A percentile compares a stretch with the other conserved stretches of the same genome.
These are phyloP conservation scores for Leptographium wingfieldii DNA, from an alignment of 2,329 filamentous ascomycete genomes.

Conservation along the genomic window DNA sequence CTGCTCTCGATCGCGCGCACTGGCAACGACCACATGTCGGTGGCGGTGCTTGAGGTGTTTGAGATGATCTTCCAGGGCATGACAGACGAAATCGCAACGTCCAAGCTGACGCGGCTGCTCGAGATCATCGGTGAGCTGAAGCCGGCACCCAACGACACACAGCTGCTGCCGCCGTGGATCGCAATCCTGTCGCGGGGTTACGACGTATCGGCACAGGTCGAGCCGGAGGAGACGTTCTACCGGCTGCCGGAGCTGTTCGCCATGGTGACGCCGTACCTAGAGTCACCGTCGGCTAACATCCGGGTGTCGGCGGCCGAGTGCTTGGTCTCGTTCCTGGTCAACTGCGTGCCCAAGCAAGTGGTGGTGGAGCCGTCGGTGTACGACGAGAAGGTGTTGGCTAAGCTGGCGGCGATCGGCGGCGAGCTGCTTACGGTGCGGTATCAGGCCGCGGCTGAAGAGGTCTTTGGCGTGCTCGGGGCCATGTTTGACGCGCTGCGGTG, in stretches of 20 bases:
- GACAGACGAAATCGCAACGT: constrained; percentile 74
- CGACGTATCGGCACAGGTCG: constrained; percentile 80
- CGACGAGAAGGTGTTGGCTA: constrained; percentile 81
- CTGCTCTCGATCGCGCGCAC: constrained; percentile 79
- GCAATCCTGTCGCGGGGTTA: constrained; percentile 90
- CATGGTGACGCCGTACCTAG: constrained; percentile 68
- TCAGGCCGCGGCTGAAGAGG: constrained; percentile 87
- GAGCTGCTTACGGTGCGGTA: constrained; percentile 79
- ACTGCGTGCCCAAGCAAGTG: constrained; percentile 72
- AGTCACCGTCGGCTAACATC: constrained; percentile 84
- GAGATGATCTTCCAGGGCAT: constrained; percentile 93
- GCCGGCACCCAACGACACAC: constrained; percentile 84
- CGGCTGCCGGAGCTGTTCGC: constrained; percentile 78
- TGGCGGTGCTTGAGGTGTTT: constrained; percentile 94
- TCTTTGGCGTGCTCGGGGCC: constrained; percentile 75
- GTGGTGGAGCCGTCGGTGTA: constrained; percentile 82
- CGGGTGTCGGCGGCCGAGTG: constrained; percentile 90
- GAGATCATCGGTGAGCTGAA: constrained; percentile 88
- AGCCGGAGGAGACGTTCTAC: constrained; percentile 81
- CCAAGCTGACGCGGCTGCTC: constrained; percentile 78
- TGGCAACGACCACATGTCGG: constrained; percentile 89
- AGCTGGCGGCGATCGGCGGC: constrained; percentile 60
- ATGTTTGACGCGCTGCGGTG: constrained; percentile 82
- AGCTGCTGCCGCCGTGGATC: constrained; percentile 91
- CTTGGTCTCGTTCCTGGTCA: constrained; percentile 81